Evolutionary conservation across 164 flowering plant species (phyloP).

Genomic region (Dillenia turbinata): DNA sequence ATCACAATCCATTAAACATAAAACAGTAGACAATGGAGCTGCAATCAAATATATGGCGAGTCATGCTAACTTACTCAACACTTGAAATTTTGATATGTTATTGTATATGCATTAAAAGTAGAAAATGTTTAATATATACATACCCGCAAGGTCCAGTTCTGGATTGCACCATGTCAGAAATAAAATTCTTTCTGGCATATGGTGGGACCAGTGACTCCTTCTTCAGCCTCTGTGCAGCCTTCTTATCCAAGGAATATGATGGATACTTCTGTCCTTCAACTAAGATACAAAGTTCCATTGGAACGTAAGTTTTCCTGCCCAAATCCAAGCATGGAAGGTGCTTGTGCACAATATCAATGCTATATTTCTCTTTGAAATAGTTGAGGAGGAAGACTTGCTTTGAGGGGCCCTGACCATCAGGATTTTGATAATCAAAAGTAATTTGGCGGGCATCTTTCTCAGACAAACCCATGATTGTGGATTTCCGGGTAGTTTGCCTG

Average conservation of each 20-base stretch:
- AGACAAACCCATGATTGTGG: constrained; percentile 38
- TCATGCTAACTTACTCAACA: no score
- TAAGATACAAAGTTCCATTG: constrained; percentile 74
- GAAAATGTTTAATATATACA: constrained; percentile 8
- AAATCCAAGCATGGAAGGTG: constrained; percentile 66
- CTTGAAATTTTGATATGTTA: no score
- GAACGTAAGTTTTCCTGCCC: constrained; percentile 53
- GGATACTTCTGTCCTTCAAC: constrained; percentile 65
- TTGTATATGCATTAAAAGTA: no score
- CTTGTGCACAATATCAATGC: constrained; percentile 23
- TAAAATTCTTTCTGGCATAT: constrained; percentile 26
- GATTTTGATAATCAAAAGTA: constrained; percentile 25
- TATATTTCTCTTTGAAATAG: constrained; percentile 48
- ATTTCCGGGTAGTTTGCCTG: constrained; percentile 50
- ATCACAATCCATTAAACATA: neutral
- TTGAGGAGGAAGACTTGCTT: constrained; percentile 27
- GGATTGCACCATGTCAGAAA: constrained; percentile 34
- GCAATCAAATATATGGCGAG: no score
- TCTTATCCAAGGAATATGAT: constrained; percentile 35
- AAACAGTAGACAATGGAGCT: neutral
- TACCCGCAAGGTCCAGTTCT: constrained; percentile 69
- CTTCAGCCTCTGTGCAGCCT: constrained; percentile 25
- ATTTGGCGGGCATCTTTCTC: constrained; percentile 9
- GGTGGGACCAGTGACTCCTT: constrained; percentile 31
- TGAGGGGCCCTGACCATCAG: constrained; percentile 23